Base-by-base conservation (phyloP, 1,284 basidiomycete species). In the Ustilago bromivora region DNA sequence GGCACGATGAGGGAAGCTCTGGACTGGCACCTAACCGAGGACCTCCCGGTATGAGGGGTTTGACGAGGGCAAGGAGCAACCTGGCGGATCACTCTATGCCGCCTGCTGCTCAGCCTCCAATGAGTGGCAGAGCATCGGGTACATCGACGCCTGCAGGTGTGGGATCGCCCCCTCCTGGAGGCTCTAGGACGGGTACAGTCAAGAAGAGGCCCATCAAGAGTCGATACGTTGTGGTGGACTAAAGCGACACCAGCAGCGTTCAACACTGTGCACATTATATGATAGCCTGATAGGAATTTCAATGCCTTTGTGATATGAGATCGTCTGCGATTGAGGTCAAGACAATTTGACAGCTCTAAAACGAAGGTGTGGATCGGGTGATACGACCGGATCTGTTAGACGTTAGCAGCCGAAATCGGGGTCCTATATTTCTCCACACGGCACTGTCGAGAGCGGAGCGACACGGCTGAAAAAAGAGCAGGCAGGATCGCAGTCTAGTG, bases 181-280 rank as follows among this genome's bases (percentile, higher is more conserved):
- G 71, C 35, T 51, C 61, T 8, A 60, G 60, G 49, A 67, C 66
- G 36, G 76, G 77, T 28, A 79, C 67, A 5, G 74, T 66, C 19
- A 85, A 83, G 68, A 85, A 85, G 74, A 76, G 80, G 66, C 81
- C 84, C 13, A 80, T 85, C 59, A 84, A 83, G 7, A n/a, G 71
- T 38, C 78, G 84, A 38, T 85, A 85, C 55, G 84, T 85, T 13
- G 79, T 82, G 17, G 79, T 84, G 13, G 82, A 83, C 63, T 84
- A 53, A 28, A 71, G 40, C 40, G 10, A n/a, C 1, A 40, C 23
- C 23, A 34, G 32, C 41, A 31, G 35, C 23, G 13, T 4, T 40
- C 43, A 19, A 19, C n/a, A 19, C 43, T 46, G 43, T 46, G 43
- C 43, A 46, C 4, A 46, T 19, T 7, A 46, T 46, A 46, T 46